These are phyloP conservation scores for Kwoniella sp. DNA, from an alignment of 768 basidiomycete genomes.

Conservation along the genomic window DNA sequence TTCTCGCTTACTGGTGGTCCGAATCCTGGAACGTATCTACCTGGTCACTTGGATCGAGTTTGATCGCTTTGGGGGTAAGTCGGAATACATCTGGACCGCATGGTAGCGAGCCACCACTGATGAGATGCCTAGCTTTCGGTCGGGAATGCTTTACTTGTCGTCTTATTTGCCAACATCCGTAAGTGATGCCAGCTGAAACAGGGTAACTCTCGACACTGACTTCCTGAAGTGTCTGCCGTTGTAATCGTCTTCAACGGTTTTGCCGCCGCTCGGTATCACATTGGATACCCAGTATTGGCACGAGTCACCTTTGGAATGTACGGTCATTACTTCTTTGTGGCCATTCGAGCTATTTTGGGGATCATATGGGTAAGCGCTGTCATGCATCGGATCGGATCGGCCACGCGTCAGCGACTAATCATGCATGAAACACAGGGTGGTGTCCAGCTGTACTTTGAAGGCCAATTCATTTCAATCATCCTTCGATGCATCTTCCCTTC, in stretches of 20 bases:
- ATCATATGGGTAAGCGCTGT: slow-evolving; percentile 32
- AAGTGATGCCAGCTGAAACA: not conserved
- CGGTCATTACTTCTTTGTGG: slow-evolving; percentile 36
- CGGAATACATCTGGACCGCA: no score
- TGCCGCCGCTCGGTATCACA: slow-evolving; percentile 30
- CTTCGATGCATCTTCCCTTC: slow-evolving; percentile 25
- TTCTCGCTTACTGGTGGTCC: slow-evolving; percentile 24
- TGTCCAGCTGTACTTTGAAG: slow-evolving; percentile 29
- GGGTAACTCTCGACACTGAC: not conserved
- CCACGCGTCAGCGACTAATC: not conserved
- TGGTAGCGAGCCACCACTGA: no score
- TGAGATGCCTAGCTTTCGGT: slow-evolving; percentile 20
- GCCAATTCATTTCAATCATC: slow-evolving; percentile 32
- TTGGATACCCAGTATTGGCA: slow-evolving; percentile 35
- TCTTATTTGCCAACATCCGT: slow-evolving; percentile 28
- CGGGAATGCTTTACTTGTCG: slow-evolving; percentile 20
- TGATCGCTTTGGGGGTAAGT: slow-evolving; percentile 28
- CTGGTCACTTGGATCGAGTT: slow-evolving; percentile 20
- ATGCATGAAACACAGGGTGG: slow-evolving; percentile 12
- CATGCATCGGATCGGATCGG: no score
- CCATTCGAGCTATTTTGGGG: slow-evolving; percentile 31
- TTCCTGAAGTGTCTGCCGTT: slow-evolving; percentile 23
- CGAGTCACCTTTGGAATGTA: slow-evolving; percentile 36
- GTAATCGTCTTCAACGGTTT: slow-evolving; percentile 33
- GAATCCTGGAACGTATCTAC: slow-evolving; percentile 20